These are phyloP conservation scores for Coemansia sp. DNA, from an alignment of 192 early-diverging fungal species.

Conservation along the genomic window DNA sequence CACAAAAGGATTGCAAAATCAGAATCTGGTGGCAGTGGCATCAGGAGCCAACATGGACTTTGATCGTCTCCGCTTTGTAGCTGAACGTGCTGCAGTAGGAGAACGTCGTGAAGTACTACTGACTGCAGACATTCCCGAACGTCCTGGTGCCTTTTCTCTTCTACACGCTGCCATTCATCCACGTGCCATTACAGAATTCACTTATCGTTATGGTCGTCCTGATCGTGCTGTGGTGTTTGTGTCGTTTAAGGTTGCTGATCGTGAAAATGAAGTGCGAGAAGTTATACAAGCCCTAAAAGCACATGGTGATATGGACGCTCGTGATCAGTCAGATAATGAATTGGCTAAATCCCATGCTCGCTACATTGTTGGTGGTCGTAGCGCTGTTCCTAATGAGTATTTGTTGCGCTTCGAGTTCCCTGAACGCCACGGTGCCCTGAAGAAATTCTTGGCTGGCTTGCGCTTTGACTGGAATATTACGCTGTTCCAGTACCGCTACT, in stretches of 20 bases:
- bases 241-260: slow-evolving; percentile 78
- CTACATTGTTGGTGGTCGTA: slow-evolving; percentile 88
- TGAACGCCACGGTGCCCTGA: slow-evolving; percentile 89
- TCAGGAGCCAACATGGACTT: slow-evolving; percentile 99
- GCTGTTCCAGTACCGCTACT: slow-evolving; percentile 96
- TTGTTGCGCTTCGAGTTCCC: slow-evolving; percentile 95
- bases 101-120: slow-evolving; percentile 91
- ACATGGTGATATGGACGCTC: slow-evolving; percentile 64
- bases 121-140: slow-evolving; percentile 89
- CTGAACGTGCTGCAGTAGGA: slow-evolving; percentile 92
- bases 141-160: slow-evolving; percentile 76
- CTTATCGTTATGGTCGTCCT: slow-evolving; percentile 74
- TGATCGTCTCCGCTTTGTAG: slow-evolving; percentile 95
- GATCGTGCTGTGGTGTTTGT: slow-evolving; percentile 84
- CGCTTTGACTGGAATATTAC: slow-evolving; percentile 73
- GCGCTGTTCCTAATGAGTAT: slow-evolving; percentile 75
- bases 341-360: slow-evolving; percentile 95
- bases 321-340: slow-evolving; percentile 89
- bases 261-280: slow-evolving; percentile 64
- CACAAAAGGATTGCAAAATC: slow-evolving; percentile 51
- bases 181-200: slow-evolving; percentile 87
- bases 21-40: slow-evolving; percentile 73
- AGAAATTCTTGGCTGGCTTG: slow-evolving; percentile 78
- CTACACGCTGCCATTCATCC: slow-evolving; percentile 84
- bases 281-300: slow-evolving; percentile 64